Evolutionary conservation across 2,329 filamentous ascomycete genomes (phyloP), one percentile per base, ranked within the genome.

Genomic region (Didymella glomerata): DNA sequence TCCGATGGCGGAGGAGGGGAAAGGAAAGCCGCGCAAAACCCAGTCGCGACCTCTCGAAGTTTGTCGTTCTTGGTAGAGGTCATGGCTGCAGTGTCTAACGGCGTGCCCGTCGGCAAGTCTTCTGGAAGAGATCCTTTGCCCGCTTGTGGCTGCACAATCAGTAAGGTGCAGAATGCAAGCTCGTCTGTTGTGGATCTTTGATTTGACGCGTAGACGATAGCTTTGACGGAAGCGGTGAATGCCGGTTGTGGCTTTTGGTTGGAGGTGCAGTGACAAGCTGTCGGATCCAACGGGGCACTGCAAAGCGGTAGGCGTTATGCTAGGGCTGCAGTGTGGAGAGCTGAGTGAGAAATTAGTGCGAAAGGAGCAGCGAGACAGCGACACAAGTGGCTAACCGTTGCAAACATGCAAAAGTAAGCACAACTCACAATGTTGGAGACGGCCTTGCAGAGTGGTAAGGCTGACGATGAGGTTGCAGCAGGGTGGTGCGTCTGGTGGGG

Each of bases 1-100:
- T 66, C 56, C 9, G 63, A 40, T 5, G 71, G 72, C 4, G 68
- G 28, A 13, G 69, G 69, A 8, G 67, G 69, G 11, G 64, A 56
- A 27, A 76, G 34, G 36, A 76, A 65, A 13, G 73, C 68, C 44
- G 59, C 24, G 64, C 73, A 76, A 58, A 77, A 77, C 8, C 60
- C 50, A 48, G 72, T 64, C 10, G 69, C 63, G 46, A 60, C 60
- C 27, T 54, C 62, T 36, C 73, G 70, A 13, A 77, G 66, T 4
- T 58, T 53, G 25, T 56, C 50, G 45, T 50, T 67, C 25, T 61
- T 64, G 30, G 44, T 52, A 45, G 63, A 58, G 30, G 53, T 48
- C 64, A 69, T 68, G 50, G 36, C 30, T 47, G 28, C 41, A 27
- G 25, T 52, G 10, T 45, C 47, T 36, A 41, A 44, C 32, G 32